Evolutionary conservation across 1,139 yeast genomes (phyloP).

Genomic region (Debaryomyces sp.): DNA sequence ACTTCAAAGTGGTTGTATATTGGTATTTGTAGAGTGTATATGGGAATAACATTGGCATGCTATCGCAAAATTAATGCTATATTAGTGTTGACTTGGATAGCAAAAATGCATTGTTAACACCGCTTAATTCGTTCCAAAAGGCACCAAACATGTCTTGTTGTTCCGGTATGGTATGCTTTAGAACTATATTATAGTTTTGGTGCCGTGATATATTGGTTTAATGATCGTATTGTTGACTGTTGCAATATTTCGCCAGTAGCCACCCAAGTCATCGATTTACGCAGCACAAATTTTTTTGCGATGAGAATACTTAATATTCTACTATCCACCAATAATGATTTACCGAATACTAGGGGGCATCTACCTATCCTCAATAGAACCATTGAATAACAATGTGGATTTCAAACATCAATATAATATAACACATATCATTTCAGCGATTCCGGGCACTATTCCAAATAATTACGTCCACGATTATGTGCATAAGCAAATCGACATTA

Average conservation of each 20-base stretch:
- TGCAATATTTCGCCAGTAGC: neutral
- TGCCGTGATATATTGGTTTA: no score
- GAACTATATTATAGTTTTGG: no score
- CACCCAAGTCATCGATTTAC: slow-evolving; percentile 3
- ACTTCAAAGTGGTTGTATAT: neutral
- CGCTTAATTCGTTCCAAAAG: no score
- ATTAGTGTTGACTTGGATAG: no score
- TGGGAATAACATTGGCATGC: no score
- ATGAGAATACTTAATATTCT: neutral
- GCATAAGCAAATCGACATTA: slow-evolving; percentile 66
- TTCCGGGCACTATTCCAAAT: slow-evolving; percentile 64
- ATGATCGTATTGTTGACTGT: no score
- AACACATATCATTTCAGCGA: slow-evolving; percentile 68
- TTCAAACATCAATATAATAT: slow-evolving; percentile 51
- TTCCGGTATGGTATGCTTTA: no score
- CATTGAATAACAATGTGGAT: slow-evolving; percentile 48
- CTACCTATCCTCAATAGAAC: slow-evolving; percentile 61
- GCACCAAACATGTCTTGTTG: no score
- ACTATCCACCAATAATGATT: slow-evolving; percentile 15
- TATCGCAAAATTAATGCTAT: no score
- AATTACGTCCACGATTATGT: slow-evolving; percentile 50
- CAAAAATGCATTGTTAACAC: no score
- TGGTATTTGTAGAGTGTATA: neutral
- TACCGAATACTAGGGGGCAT: slow-evolving; percentile 66
- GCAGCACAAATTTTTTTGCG: slow-evolving; percentile 5